phyloP scores from a whole-genome alignment of 352 stramenopile genomes.

The Pythium plurisporium region DNA sequence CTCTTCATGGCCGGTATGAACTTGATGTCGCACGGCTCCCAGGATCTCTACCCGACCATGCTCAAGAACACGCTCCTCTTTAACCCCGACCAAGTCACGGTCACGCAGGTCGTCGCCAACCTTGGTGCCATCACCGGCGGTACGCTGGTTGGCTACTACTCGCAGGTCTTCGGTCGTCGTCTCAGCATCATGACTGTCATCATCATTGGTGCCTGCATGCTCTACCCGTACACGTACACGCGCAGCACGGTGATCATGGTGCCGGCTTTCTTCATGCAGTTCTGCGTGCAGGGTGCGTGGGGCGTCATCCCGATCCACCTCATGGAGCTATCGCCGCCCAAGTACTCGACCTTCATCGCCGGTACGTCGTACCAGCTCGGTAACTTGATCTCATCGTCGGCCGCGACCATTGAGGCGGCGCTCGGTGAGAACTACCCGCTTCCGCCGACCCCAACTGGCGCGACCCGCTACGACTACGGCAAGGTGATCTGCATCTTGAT shows the following conservation, averaged over 20 bases:
- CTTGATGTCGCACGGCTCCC: slow-evolving; percentile 44
- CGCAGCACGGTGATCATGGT: slow-evolving; percentile 22
- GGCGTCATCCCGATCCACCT: slow-evolving; percentile 47
- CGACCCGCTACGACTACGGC: slow-evolving; percentile 37
- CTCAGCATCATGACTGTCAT: slow-evolving; percentile 38
- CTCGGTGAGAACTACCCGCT: slow-evolving; percentile 42
- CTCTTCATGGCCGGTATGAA: slow-evolving; percentile 45
- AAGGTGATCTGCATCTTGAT: slow-evolving; percentile 50
- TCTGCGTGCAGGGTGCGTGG: slow-evolving; percentile 46
- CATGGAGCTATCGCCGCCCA: slow-evolving; percentile 46
- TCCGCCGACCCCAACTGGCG: slow-evolving; percentile 20
- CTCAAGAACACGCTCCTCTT: slow-evolving; percentile 47
- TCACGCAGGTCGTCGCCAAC: slow-evolving; percentile 50
- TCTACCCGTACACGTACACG: slow-evolving; percentile 46
- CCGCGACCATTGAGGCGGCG: slow-evolving; percentile 41
- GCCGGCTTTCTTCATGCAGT: slow-evolving; percentile 38
- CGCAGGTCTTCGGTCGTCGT: slow-evolving; percentile 45
- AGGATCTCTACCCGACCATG: slow-evolving; percentile 56
- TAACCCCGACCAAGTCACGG: slow-evolving; percentile 43
- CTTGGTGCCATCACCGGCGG: slow-evolving; percentile 43
- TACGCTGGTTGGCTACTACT: slow-evolving; percentile 52
- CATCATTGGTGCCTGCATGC: slow-evolving; percentile 27
- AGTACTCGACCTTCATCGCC: slow-evolving; percentile 41
- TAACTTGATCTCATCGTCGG: slow-evolving; percentile 44
- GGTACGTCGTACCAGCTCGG: slow-evolving; percentile 46